Evolutionary conservation across 768 basidiomycete genomes (phyloP).

Genomic region (Dentipellis fragilis): DNA sequence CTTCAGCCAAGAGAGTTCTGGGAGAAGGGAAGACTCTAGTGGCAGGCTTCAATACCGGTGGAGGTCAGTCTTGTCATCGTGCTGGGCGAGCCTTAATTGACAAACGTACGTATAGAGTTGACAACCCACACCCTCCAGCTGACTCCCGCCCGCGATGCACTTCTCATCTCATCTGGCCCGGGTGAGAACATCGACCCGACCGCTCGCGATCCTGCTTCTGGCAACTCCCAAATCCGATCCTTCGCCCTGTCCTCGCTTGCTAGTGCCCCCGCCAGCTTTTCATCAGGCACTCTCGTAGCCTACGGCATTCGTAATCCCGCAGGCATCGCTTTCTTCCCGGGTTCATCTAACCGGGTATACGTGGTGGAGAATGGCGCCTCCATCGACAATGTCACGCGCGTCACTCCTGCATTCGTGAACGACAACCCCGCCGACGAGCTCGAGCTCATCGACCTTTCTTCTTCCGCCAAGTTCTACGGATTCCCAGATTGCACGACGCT

Average conservation of each 20-base stretch:
- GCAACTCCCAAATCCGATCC: conserved; percentile 30
- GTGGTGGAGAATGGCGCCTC: conserved; percentile 36
- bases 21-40: background rate
- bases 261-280: background rate
- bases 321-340: conserved; percentile 9
- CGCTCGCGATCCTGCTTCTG: conserved; percentile 31
- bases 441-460: conserved; percentile 17
- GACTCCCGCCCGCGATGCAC: background rate
- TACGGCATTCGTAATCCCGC: background rate
- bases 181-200: conserved; percentile 32
- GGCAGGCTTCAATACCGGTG: background rate
- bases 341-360: conserved; percentile 21
- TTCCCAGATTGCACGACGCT: conserved; percentile 36
- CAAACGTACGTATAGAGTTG: background rate
- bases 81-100: background rate
- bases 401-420: conserved; percentile 31
- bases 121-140: background rate
- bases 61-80: background rate
- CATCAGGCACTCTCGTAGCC: background rate
- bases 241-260: conserved; percentile 12
- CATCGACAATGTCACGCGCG: conserved; percentile 29
- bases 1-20: background rate
- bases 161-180: conserved; percentile 31
- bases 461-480: conserved; percentile 22
- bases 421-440: conserved; percentile 37